phyloP scores from a whole-genome alignment of 371 early-diverging fungal species.

The Rhizomucor miehei region DNA sequence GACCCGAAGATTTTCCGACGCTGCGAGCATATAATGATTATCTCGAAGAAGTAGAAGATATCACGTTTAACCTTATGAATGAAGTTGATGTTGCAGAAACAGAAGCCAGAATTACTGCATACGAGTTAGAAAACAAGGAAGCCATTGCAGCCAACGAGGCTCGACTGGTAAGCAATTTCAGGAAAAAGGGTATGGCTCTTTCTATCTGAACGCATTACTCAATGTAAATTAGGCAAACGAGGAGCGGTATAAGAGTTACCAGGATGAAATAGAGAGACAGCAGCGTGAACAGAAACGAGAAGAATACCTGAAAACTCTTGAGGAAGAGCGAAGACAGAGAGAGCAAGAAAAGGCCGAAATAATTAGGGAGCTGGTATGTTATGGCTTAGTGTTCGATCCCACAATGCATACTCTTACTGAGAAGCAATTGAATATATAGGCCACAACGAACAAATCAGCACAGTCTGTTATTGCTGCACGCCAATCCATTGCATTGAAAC shows the following conservation, averaged over 20 bases:
- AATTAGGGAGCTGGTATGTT: conserved; percentile 47
- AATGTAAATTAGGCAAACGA: conserved; percentile 35
- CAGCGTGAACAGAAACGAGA: conserved; percentile 54
- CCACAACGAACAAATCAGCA: conserved; percentile 48
- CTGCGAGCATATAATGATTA: conserved; percentile 85
- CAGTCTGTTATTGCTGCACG: conserved; percentile 43
- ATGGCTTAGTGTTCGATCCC: not conserved
- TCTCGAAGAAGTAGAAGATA: conserved; percentile 88
- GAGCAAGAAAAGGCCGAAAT: conserved; percentile 49
- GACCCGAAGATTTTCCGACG: conserved; percentile 85
- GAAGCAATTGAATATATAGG: conserved; percentile 17
- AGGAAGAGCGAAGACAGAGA: conserved; percentile 46
- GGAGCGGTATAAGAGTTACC: conserved; percentile 35
- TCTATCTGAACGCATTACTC: too few species aligned
- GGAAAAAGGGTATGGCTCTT: too few species aligned
- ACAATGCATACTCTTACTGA: not conserved
- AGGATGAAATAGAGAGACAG: conserved; percentile 44
- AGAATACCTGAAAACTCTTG: conserved; percentile 48
- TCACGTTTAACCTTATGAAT: conserved; percentile 85
- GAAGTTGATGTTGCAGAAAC: conserved; percentile 85
- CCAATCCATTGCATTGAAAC: conserved; percentile 37
- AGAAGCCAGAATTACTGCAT: conserved; percentile 75
- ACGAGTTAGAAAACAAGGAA: conserved; percentile 78
- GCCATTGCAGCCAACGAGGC: conserved; percentile 71
- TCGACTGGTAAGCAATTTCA: conserved; percentile 39